phyloP scores from a whole-genome alignment of 139 green algal genomes.

The Picochlorum sp. region DNA sequence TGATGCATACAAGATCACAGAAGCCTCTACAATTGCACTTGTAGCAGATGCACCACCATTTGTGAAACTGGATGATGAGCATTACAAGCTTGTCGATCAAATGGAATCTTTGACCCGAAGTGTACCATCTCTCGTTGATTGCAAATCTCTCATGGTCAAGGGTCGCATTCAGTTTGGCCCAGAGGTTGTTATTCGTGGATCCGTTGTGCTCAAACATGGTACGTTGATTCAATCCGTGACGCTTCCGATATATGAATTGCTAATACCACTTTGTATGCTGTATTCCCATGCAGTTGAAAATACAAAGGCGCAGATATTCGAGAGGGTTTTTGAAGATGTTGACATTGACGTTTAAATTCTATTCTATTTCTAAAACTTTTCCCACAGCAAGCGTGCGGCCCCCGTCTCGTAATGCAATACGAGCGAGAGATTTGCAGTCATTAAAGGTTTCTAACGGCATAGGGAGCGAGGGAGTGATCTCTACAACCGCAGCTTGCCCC shows the following conservation, averaged over 20 bases:
- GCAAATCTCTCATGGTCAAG: constrained; percentile 63
- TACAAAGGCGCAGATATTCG: not conserved
- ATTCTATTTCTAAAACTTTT: constrained; percentile 53
- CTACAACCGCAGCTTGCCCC: constrained; percentile 67
- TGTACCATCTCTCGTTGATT: constrained; percentile 49
- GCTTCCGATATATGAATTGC: not conserved
- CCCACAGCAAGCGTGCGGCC: constrained; percentile 83
- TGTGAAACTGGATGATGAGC: constrained; percentile 43
- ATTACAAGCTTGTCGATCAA: constrained; percentile 70
- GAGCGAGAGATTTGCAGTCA: constrained; percentile 64
- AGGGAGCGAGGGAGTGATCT: constrained; percentile 49
- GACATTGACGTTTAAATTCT: not conserved
- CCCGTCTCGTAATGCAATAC: constrained; percentile 72
- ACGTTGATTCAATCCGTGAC: not conserved
- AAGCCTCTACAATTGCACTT: constrained; percentile 59
- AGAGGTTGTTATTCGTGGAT: constrained; percentile 40
- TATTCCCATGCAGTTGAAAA: not conserved
- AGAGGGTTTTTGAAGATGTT: too few species aligned
- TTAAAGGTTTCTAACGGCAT: constrained; percentile 72
- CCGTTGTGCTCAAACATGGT: constrained; percentile 41
- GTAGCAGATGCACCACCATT: constrained; percentile 38
- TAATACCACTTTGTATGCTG: too few species aligned
- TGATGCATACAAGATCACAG: constrained; percentile 46
- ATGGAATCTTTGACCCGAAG: constrained; percentile 50
- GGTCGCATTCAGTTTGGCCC: constrained; percentile 49